These are phyloP conservation scores for Trypanosoma cruzi DNA, from an alignment of 208 protist genomes.

Conservation along the genomic window DNA sequence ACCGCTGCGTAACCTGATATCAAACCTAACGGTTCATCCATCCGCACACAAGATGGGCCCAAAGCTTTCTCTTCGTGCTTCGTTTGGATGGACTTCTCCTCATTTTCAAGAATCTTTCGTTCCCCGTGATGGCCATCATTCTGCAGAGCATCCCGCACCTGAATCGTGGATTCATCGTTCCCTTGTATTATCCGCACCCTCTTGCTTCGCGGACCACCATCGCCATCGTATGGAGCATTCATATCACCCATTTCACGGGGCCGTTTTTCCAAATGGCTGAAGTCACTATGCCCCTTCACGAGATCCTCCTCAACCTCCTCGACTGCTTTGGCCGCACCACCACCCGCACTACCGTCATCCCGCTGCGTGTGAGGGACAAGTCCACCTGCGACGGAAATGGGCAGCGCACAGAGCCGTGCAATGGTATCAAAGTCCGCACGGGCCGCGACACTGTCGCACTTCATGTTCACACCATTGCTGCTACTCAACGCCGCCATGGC, in stretches of 20 bases:
- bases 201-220: not conserved
- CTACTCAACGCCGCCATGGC: conserved; percentile 31
- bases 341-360: not conserved
- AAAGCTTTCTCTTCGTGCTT: not conserved
- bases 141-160: not conserved
- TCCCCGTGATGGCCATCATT: not conserved
- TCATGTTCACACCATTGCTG: not conserved
- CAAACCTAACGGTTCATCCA: not conserved
- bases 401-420: conserved; percentile 30
- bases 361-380: conserved; percentile 22
- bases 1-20: not conserved
- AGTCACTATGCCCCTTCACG: not conserved
- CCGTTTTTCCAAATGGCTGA: not conserved
- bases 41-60: not conserved
- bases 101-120: not conserved
- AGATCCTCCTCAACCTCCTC: conserved; percentile 4
- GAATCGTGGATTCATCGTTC: not conserved
- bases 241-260: not conserved
- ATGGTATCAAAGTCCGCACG: conserved; percentile 48
- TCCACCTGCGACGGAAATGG: conserved; percentile 18
- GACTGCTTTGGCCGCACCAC: not conserved
- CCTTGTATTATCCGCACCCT: not conserved
- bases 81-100: not conserved
- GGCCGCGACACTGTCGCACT: not conserved
- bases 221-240: not conserved